These are phyloP conservation scores for Catharanthus roseus DNA, from an alignment of 257 asterid species.

Conservation along the genomic window DNA sequence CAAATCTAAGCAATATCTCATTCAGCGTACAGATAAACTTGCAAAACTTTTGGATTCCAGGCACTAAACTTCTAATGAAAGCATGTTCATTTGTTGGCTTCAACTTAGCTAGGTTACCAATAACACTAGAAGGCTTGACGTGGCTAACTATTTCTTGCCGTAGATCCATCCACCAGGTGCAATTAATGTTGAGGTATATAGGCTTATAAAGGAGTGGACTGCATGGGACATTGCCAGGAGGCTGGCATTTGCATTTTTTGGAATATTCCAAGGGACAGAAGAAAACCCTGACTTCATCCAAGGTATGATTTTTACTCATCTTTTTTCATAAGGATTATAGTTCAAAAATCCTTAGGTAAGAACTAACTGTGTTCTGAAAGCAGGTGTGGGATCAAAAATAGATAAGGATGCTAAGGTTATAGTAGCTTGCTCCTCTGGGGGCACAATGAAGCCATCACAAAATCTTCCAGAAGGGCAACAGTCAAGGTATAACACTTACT, in stretches of 20 bases:
- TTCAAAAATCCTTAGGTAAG: neutral
- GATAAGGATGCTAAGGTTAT: constrained; percentile 69
- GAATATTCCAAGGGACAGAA: constrained; percentile 88
- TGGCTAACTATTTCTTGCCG: constrained; percentile 16
- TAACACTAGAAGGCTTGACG: neutral
- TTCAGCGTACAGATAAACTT: neutral
- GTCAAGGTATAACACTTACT: constrained; percentile 45
- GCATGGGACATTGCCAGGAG: constrained; percentile 98
- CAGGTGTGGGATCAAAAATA: constrained; percentile 82
- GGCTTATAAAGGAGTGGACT: constrained; percentile 98
- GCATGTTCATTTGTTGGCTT: neutral
- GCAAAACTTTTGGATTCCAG: neutral
- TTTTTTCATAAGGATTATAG: neutral
- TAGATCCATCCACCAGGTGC: constrained; percentile 95
- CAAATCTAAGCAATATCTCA: neutral
- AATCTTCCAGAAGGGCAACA: constrained; percentile 91
- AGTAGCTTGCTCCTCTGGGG: constrained; percentile 90
- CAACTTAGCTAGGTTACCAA: neutral
- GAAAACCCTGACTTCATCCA: constrained; percentile 84
- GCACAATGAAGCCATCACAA: constrained; percentile 75
- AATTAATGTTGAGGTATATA: constrained; percentile 80
- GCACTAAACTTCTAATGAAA: neutral
- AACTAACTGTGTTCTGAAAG: constrained; percentile 20
- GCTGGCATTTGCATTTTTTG: constrained; percentile 92
- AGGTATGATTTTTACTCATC: constrained; percentile 28